phyloP scores from a whole-genome alignment of 306 rosid genomes.

The Cucurbita maxima region DNA sequence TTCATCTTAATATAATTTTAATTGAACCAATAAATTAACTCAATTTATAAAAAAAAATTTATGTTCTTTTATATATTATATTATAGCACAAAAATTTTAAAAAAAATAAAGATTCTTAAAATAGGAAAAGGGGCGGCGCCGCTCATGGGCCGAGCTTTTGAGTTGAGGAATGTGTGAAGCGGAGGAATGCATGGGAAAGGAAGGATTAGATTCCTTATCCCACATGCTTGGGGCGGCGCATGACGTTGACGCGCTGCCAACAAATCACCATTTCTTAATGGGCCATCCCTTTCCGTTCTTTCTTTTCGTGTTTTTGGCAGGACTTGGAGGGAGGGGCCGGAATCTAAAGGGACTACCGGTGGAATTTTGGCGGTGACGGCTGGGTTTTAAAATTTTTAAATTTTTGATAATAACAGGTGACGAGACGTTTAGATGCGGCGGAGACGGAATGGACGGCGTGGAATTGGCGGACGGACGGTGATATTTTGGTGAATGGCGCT shows the following conservation, averaged over 20 bases:
- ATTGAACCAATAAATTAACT: no score
- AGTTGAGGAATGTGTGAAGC: neutral
- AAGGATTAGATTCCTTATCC: neutral
- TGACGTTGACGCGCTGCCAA: constrained; percentile 7
- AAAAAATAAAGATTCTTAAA: neutral
- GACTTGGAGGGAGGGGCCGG: neutral
- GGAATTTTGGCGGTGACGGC: neutral
- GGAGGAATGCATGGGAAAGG: neutral
- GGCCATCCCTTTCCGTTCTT: neutral
- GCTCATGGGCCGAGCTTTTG: neutral
- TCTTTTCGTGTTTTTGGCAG: neutral
- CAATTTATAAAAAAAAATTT: no score
- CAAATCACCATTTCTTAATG: neutral
- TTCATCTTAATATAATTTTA: no score
- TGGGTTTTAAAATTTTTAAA: neutral
- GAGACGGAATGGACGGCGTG: constrained; percentile 42
- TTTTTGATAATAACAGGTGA: constrained; percentile 26
- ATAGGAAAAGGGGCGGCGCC: neutral
- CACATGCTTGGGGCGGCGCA: constrained; percentile 1
- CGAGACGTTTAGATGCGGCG: constrained; percentile 54
- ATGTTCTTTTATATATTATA: no score
- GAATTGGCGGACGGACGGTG: constrained; percentile 73
- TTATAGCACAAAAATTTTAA: no score
- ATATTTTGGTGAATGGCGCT: constrained; percentile 57
- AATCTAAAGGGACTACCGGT: neutral